Percentiles rank a stretch among this genome's conserved stretches.
These are phyloP conservation scores for Magnolia sinica DNA, from an alignment of 164 flowering plant species.

Conservation along the genomic window DNA sequence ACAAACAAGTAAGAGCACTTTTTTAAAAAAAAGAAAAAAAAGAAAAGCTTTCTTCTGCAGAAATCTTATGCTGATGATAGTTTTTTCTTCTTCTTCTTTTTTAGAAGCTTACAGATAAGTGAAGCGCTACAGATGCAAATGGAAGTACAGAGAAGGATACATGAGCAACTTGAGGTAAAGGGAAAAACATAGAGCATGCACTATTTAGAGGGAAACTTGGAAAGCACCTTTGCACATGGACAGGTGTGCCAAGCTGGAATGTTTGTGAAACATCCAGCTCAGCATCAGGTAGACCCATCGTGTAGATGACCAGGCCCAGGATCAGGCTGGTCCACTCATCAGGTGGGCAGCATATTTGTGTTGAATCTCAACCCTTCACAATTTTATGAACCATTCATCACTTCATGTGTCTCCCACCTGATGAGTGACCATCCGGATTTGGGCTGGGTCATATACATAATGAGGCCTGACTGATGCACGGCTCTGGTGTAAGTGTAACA, in stretches of 20 bases:
- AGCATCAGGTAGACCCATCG: no score
- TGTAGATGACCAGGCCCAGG: not conserved
- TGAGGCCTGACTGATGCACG: no score
- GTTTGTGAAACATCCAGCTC: no score
- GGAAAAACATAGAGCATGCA: not conserved
- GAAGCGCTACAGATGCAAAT: conserved; percentile 94
- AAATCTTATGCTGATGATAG: not conserved
- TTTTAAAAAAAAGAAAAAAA: no score
- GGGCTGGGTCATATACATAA: no score
- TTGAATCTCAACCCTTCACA: not conserved
- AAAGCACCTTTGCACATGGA: not conserved
- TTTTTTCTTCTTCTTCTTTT: not conserved
- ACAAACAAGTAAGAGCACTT: conserved; percentile 53
- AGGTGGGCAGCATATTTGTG: not conserved
- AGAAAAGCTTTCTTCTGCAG: not conserved
- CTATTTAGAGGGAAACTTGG: not conserved
- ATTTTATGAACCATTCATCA: no score
- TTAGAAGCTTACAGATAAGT: conserved; percentile 63
- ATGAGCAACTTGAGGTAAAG: conserved; percentile 91
- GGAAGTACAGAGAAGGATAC: conserved; percentile 89
- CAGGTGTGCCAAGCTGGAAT: not conserved
- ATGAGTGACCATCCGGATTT: no score
- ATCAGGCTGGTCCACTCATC: not conserved
- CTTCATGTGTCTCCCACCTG: no score
- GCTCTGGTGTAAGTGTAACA: no score